Evolutionary conservation across 2,329 filamentous ascomycete species (phyloP), one percentile per base, ranked within the genome.

Genomic region (Nigrograna mackinnonii): DNA sequence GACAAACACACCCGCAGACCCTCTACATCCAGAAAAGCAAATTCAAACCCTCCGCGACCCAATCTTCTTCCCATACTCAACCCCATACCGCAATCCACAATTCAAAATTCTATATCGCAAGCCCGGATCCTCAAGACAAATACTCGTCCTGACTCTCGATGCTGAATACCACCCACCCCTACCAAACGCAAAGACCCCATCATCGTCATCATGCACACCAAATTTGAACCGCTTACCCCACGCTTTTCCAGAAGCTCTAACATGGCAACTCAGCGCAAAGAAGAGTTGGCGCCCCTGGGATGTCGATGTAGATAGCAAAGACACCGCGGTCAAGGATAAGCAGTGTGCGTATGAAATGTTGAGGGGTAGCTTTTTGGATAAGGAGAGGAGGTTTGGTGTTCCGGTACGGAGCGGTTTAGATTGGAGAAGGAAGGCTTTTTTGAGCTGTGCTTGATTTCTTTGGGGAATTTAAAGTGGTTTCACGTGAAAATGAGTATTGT

Each of bases 261-360:
- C 22, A 13, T 47, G 44, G 44, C 13, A 35, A 4, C 16, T 47
- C 13, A 19, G 12, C 18, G 6, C n/a, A 4, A 18, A 30, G 17
- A 34, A 37, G 13, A 41, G 21, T 19, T 47, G 44, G 44, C 34
- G 44, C n/a, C 30, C 11, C 6, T 47, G 44, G 44, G 41, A 44
- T 34, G 4, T n/a, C 6, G 24, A 28, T 5, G 20, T 18, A 13
- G 44, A 47, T 37, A 36, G 9, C 22, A 35, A 37, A 19, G 30
- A 20, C 18, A 31, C 37, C 28, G 35, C 33, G 6, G 26, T 38
- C 6, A 37, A 22, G 37, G 39, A 35, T 12, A 21, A 41, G 18
- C 22, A 40, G 20, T 19, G 30, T 19, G 26, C 22, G 26, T 44
- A 35, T 35, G 26, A 39, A 21, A 40, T 36, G 41, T 22, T 47